phyloP scores from a whole-genome alignment of 2,329 filamentous ascomycete species.

The Paramyrothecium roridum region DNA sequence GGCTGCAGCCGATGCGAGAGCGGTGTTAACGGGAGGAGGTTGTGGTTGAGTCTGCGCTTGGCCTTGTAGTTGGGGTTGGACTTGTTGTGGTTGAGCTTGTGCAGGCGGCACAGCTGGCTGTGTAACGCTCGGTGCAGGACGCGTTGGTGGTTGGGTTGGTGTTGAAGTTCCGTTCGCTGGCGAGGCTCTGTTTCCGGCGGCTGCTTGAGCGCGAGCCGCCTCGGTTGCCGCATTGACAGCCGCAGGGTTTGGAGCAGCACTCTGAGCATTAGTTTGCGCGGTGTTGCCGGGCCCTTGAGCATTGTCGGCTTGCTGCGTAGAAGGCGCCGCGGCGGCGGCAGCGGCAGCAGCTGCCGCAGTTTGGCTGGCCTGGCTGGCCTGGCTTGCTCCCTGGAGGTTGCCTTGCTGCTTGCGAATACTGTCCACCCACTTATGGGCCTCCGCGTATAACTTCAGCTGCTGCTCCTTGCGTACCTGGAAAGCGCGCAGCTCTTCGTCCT shows the following conservation, averaged over 20 bases:
- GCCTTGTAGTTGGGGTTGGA: constrained; percentile 16
- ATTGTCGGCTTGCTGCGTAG: constrained; percentile 17
- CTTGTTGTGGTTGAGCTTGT: constrained; percentile 10
- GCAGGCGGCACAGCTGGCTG: constrained; percentile 5
- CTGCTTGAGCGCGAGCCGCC: constrained; percentile 40
- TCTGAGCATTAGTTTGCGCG: constrained; percentile 9
- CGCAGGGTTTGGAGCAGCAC: constrained; percentile 23
- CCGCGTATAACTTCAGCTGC: constrained; percentile 40
- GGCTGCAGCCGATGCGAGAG: constrained; percentile 30
- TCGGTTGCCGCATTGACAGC: constrained; percentile 42
- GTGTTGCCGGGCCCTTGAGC: constrained; percentile 15
- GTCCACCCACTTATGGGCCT: constrained; percentile 47
- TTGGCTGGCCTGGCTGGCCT: constrained; percentile 18
- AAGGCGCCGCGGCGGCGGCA: constrained; percentile 16
- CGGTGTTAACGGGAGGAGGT: constrained; percentile 45
- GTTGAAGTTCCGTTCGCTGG: constrained; percentile 22
- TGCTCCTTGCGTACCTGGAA: constrained; percentile 40
- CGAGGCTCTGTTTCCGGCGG: constrained; percentile 22
- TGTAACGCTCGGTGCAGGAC: constrained; percentile 21
- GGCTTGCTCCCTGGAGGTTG: constrained; percentile 21
- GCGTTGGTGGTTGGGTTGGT: constrained; percentile 21
- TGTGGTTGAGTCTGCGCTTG: constrained; percentile 25
- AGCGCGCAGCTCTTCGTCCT: constrained; percentile 44
- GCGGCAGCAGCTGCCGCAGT: constrained; percentile 17
- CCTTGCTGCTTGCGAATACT: constrained; percentile 44